A percentile compares a stretch with the other conserved stretches of the same genome.
Conservation (phyloP, 805 yeast species). For the Tetrapisispora arboricola region DNA sequence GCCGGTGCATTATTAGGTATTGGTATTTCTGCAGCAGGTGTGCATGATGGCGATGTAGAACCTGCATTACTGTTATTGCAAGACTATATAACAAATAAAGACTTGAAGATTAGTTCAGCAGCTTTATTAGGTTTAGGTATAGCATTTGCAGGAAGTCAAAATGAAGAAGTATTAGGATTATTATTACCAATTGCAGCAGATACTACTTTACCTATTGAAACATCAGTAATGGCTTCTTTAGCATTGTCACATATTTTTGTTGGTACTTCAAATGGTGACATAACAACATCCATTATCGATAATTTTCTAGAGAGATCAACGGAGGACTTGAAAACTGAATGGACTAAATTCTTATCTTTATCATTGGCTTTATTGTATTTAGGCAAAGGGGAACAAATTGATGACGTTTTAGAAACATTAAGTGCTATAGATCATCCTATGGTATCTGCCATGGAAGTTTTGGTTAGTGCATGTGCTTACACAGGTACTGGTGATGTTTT, state of each 20-base stretch:
- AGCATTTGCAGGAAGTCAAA: conserved; percentile 89
- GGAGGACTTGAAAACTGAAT: conserved; percentile 67
- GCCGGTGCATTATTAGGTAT: conserved; percentile 96
- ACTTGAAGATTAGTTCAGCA: conserved; percentile 57
- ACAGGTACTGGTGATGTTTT: conserved; percentile 97
- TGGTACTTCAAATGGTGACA: conserved; percentile 92
- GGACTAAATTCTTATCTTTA: conserved; percentile 82
- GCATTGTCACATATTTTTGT: conserved; percentile 92
- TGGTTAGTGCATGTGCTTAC: conserved; percentile 87
- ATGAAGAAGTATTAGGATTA: conserved; percentile 69
- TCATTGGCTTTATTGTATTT: conserved; percentile 86
- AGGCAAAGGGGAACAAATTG: conserved; percentile 90
- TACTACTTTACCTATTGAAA: conserved; percentile 60
- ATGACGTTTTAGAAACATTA: conserved; percentile 87
- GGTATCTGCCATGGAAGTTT: conserved; percentile 75
- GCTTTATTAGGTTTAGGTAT: conserved; percentile 88
- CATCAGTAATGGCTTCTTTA: conserved; percentile 76
- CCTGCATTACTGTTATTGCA: conserved; percentile 80
- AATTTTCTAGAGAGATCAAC: conserved; percentile 79
- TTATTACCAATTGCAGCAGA: conserved; percentile 79
- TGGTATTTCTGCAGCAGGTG: conserved; percentile 85
- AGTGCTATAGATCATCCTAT: conserved; percentile 94
- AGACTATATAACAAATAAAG: conserved; percentile 65
- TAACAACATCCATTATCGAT: conserved; percentile 84
- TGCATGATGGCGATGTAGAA: conserved; percentile 84